A percentile compares a stretch with the other conserved stretches of the same genome.
phyloP scores from a whole-genome alignment of 1,284 basidiomycete species.

The Rhodotorula mucilaginosa region DNA sequence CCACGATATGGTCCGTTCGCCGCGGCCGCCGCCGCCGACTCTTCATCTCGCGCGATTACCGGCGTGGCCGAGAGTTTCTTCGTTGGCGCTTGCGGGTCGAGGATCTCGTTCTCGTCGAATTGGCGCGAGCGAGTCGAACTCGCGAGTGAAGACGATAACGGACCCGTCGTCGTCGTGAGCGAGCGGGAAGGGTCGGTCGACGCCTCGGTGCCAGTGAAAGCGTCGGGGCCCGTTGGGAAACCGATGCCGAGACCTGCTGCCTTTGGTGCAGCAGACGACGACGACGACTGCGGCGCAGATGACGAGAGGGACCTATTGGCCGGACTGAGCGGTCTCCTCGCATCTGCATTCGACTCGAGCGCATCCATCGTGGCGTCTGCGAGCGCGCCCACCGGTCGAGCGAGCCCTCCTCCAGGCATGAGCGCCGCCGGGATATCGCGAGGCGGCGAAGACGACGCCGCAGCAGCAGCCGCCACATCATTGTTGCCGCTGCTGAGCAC shows the following conservation, averaged over 20 bases:
- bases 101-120: conserved; percentile 26
- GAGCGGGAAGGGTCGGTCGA: not conserved
- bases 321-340: not conserved
- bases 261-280: too few species aligned
- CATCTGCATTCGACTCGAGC: not conserved
- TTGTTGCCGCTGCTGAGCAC: not conserved
- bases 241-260: too few species aligned
- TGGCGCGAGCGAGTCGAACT: conserved; percentile 10
- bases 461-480: not conserved
- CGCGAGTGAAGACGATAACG: not conserved
- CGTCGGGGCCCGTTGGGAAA: too few species aligned
- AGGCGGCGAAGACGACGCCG: not conserved
- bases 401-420: not conserved
- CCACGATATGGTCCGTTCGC: not conserved
- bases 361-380: not conserved
- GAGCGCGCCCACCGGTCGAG: not conserved
- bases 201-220: not conserved
- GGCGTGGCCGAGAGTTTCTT: conserved; percentile 71
- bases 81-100: conserved; percentile 31
- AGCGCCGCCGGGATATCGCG: not conserved
- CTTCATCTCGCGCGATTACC: conserved; percentile 57
- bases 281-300: too few species aligned
- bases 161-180: not conserved
- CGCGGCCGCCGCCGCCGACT: not conserved
- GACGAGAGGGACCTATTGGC: too few species aligned